Percentiles rank a stretch among this genome's conserved stretches.
Evolutionary conservation across 1,284 basidiomycete genomes (phyloP).

Genomic region (Neotropicomus parvogracilis): DNA sequence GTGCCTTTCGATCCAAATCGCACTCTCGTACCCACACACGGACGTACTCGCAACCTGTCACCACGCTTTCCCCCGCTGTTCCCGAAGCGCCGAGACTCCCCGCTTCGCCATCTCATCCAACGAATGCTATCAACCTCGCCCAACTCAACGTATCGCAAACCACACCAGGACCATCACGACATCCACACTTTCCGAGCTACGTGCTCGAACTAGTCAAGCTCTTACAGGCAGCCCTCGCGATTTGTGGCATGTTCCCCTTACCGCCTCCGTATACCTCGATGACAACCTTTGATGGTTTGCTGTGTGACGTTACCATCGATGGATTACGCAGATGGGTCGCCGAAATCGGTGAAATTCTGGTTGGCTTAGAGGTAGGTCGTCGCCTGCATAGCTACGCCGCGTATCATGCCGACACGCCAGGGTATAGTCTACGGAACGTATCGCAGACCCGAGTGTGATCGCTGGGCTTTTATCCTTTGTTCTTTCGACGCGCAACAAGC

Average conservation of each 20-base stretch:
- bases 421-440: slow-evolving; percentile 59
- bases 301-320: slow-evolving; percentile 71
- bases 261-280: slow-evolving; percentile 19
- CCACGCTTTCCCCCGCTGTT: slow-evolving; percentile 26
- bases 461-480: slow-evolving; percentile 67
- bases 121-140: slow-evolving; percentile 4
- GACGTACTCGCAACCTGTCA: slow-evolving; percentile 29
- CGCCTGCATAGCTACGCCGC: background rate
- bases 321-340: slow-evolving; percentile 64
- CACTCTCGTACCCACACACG: slow-evolving; percentile 30
- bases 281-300: slow-evolving; percentile 53
- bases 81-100: slow-evolving; percentile 18
- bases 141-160: slow-evolving; percentile 18
- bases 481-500: slow-evolving; percentile 61
- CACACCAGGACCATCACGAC: slow-evolving; percentile 21
- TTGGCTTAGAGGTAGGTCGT: slow-evolving; percentile 56
- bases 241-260: slow-evolving; percentile 62
- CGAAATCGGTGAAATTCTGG: slow-evolving; percentile 57
- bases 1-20: slow-evolving; percentile 29
- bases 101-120: slow-evolving; percentile 21
- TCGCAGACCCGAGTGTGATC: slow-evolving; percentile 67
- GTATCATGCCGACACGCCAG: slow-evolving; percentile 1
- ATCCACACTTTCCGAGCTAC: slow-evolving; percentile 37
- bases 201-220: slow-evolving; percentile 73
- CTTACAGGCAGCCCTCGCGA: slow-evolving; percentile 61